Evolutionary conservation across 2,329 filamentous ascomycete species (phyloP).

Genomic region (Colletotrichum cuscutae): DNA sequence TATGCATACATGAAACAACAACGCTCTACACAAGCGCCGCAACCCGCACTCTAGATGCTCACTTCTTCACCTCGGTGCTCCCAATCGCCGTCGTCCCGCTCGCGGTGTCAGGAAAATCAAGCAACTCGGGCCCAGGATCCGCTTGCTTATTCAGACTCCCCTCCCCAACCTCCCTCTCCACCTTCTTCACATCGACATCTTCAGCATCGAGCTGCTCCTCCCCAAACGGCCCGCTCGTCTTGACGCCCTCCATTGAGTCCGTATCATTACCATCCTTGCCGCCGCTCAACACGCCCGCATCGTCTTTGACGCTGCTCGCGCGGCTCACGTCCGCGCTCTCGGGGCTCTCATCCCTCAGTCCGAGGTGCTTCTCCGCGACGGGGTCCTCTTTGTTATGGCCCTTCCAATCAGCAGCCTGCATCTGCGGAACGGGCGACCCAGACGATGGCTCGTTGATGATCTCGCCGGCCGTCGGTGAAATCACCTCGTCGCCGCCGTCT

Average conservation of each 20-base stretch:
- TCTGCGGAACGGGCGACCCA: conserved; percentile 77
- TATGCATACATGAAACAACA: background rate
- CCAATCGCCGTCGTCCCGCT: conserved; percentile 18
- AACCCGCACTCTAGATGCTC: background rate
- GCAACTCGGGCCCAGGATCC: conserved; percentile 19
- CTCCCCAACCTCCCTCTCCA: background rate
- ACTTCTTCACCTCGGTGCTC: conserved; percentile 22
- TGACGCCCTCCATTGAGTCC: conserved; percentile 45
- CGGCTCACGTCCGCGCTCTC: conserved; percentile 75
- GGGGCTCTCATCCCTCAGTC: conserved; percentile 72
- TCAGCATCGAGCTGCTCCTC: conserved; percentile 46
- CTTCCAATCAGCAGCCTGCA: conserved; percentile 79
- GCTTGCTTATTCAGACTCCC: background rate
- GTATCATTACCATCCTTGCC: conserved; percentile 34
- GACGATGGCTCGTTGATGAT: conserved; percentile 70
- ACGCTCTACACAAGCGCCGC: background rate
- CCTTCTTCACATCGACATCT: conserved; percentile 18
- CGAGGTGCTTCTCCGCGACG: conserved; percentile 70
- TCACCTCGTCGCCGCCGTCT: conserved; percentile 39
- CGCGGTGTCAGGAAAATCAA: conserved; percentile 27
- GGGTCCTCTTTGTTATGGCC: conserved; percentile 62
- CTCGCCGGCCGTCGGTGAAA: conserved; percentile 35
- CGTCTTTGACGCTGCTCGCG: conserved; percentile 74
- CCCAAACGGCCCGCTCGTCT: conserved; percentile 45
- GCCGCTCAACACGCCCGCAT: conserved; percentile 37